Evolutionary conservation across 129 eudicot genomes (phyloP).

Genomic region (Centella asiatica): DNA sequence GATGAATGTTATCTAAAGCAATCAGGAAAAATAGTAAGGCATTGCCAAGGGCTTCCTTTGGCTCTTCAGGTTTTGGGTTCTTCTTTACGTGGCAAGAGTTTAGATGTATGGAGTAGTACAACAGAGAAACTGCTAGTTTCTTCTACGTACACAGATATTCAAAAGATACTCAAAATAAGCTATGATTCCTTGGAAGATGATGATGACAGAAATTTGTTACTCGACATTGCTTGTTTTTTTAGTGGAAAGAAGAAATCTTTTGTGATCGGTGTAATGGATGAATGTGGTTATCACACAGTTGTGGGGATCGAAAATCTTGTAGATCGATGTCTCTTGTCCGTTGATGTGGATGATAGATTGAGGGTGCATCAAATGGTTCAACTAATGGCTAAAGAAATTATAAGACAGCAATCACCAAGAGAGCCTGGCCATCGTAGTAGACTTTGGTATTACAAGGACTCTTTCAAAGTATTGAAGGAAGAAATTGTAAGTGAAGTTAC

Average conservation of each 20-base stretch:
- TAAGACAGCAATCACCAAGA: too few species aligned
- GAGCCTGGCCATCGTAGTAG: too few species aligned
- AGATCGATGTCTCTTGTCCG: background rate
- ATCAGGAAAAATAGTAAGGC: background rate
- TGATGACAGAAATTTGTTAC: background rate
- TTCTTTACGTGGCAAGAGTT: background rate
- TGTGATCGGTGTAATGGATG: background rate
- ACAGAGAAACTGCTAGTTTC: background rate
- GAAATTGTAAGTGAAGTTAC: too few species aligned
- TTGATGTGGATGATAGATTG: background rate
- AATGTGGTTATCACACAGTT: background rate
- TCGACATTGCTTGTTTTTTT: slow-evolving; percentile 10
- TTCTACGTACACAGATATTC: background rate
- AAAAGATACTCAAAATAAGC: background rate
- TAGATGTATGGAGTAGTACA: slow-evolving; percentile 4
- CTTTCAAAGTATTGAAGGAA: too few species aligned
- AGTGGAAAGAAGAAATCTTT: background rate
- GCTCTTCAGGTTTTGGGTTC: background rate
- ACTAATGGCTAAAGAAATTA: too few species aligned
- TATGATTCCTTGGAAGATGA: too few species aligned
- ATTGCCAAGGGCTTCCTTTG: background rate
- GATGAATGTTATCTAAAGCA: background rate
- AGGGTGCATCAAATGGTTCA: slow-evolving; percentile 4
- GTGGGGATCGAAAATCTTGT: background rate
- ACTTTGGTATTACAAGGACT: too few species aligned